These are phyloP conservation scores for Boletus smithii DNA, from an alignment of 1,284 basidiomycete genomes.

Conservation along the genomic window DNA sequence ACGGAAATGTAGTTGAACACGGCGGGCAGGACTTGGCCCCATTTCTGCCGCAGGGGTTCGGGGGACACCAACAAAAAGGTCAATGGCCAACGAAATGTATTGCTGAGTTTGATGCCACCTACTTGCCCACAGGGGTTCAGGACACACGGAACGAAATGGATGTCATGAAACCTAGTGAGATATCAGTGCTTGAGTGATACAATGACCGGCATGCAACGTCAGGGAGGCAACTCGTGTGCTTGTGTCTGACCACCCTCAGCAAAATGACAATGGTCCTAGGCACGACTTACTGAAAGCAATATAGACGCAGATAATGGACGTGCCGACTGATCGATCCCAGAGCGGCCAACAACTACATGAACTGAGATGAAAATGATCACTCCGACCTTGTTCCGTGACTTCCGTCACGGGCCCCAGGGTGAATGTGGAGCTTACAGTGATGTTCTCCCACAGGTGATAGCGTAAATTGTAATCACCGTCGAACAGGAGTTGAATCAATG, in stretches of 20 bases:
- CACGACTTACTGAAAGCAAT: too few species aligned
- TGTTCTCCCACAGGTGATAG: too few species aligned
- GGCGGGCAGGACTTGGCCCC: not conserved
- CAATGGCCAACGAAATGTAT: not conserved
- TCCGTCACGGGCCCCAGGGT: too few species aligned
- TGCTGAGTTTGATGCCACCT: not conserved
- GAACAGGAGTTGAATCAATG: too few species aligned
- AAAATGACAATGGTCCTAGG: not conserved
- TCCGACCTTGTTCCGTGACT: too few species aligned
- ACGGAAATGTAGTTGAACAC: not conserved
- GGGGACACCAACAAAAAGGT: not conserved
- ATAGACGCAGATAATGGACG: not conserved
- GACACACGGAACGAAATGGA: too few species aligned
- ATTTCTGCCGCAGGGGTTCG: not conserved
- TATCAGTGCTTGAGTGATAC: not conserved
- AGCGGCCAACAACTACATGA: not conserved
- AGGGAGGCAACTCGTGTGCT: not conserved
- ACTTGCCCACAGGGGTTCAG: not conserved
- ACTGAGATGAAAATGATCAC: too few species aligned
- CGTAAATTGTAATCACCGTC: too few species aligned
- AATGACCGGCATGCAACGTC: too few species aligned
- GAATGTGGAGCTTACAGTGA: too few species aligned
- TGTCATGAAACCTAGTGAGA: not conserved
- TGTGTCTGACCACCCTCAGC: not conserved
- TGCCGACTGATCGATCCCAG: not conserved